Conservation (phyloP, 345 rosid genomes). For the Brassica carinata region DNA sequence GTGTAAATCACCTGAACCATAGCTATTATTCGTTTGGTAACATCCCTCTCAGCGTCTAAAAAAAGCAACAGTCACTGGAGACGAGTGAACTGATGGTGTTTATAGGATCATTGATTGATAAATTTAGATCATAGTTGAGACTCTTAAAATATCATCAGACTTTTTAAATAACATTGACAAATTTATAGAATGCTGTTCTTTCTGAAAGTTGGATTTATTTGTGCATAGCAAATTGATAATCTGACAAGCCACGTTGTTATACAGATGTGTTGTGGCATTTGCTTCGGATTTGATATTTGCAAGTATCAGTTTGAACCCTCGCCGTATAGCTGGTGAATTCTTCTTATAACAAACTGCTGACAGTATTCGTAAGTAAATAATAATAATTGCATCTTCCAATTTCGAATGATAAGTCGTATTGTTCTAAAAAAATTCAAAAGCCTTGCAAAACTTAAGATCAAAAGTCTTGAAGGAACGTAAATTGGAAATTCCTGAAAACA, state of each 20-base stretch:
- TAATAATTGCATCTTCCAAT: too few relatives aligned
- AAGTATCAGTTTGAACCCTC: slow-evolving; percentile 82
- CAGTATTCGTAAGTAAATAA: too few relatives aligned
- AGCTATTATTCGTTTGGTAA: slow-evolving; percentile 5
- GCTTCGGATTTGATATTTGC: slow-evolving; percentile 89
- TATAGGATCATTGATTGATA: slow-evolving; percentile 14
- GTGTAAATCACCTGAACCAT: slow-evolving; percentile 5
- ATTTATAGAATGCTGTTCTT: too few relatives aligned
- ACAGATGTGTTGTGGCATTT: slow-evolving; percentile 91
- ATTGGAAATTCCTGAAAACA: too few relatives aligned
- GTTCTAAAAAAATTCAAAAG: too few relatives aligned
- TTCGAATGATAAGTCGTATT: too few relatives aligned
- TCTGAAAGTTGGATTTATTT: slow-evolving; percentile 12
- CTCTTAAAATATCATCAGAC: neutral
- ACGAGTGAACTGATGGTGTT: slow-evolving; percentile 10
- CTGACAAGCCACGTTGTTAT: slow-evolving; percentile 11
- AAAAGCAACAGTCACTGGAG: neutral
- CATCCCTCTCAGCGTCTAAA: neutral
- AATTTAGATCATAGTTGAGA: slow-evolving; percentile 1
- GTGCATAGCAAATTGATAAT: slow-evolving; percentile 3
- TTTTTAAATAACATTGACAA: slow-evolving; percentile 1
- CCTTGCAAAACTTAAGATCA: too few relatives aligned
- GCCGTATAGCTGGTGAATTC: slow-evolving; percentile 41
- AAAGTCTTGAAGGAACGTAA: too few relatives aligned
- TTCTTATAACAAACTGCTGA: too few relatives aligned